Evolutionary conservation across 2,329 filamentous ascomycete species (phyloP), one percentile per base, ranked within the genome.

Genomic region (Proliferodiscus dingleyae): DNA sequence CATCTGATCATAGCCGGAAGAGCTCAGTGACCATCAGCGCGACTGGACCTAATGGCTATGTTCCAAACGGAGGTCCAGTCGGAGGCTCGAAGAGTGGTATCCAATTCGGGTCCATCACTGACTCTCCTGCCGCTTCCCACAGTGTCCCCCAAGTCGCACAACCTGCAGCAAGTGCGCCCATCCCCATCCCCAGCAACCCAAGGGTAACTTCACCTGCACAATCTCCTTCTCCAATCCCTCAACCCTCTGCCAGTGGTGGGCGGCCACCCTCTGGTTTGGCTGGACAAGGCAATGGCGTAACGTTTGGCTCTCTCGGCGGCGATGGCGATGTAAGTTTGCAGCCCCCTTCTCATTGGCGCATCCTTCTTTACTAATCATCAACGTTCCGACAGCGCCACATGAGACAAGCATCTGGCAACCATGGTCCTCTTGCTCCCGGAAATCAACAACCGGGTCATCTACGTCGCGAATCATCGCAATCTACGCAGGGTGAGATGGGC

Each of bases 171-270:
- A 70, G 78, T 54, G 75, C 73, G 29, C 78, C 75, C 49, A 83
- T 78, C 56, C 73, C 71, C 67, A 88, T 80, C 68, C 81, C 81
- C 62, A 63, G 72, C 68, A 83, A 87, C 62, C 85, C 85, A 51
- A 81, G 87, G 59, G 78, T 91, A 41, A 82, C 83, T 38, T 95
- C 90, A 37, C 93, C 93, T 5, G 83, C 87, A 39, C 84, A 86
- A 57, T 96, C 91, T 37, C 93, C 93, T 3, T 91, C 88, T 33
- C 93, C 93, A 4, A 97, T 97, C 58, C 91, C 93, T 24, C 87
- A 91, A 67, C 88, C 89, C 41, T 80, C 85, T 44, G 83, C 84
- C 26, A 87, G 83, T 61, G 93, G 89, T 61, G 88, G 83, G 45
- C 74, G 89, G 61, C 90, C 90, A 57, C 89, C 89, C 36, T 85